phyloP scores from a whole-genome alignment of 495 filamentous ascomycete species.

The Bathelium albidoporum region DNA sequence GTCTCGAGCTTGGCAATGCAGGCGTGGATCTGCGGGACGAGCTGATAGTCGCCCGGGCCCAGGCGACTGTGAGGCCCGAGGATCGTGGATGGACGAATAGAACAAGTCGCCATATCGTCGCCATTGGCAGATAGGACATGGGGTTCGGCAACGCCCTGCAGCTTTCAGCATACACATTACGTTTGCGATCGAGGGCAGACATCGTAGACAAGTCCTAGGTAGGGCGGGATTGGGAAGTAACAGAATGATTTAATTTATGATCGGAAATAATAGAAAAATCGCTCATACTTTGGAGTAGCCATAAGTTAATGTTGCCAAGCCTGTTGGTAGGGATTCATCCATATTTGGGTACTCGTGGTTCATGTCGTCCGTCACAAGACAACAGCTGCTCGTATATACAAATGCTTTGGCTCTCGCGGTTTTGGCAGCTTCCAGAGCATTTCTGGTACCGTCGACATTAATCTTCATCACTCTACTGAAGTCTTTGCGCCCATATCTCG shows the following conservation, averaged over 20 bases:
- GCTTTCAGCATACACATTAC: not conserved
- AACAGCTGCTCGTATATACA: constrained; percentile 43
- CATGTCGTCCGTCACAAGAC: constrained; percentile 47
- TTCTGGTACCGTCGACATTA: constrained; percentile 37
- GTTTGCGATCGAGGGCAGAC: not conserved
- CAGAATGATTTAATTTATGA: not conserved
- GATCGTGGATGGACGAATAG: constrained; percentile 47
- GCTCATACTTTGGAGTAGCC: constrained; percentile 51
- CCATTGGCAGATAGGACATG: constrained; percentile 43
- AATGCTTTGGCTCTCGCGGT: constrained; percentile 30
- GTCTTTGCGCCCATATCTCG: constrained; percentile 22
- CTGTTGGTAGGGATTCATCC: constrained; percentile 43
- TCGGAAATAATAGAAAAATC: not conserved
- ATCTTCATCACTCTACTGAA: constrained; percentile 26
- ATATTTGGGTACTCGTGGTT: constrained; percentile 42
- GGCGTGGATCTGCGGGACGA: constrained; percentile 44
- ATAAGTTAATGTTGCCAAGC: constrained; percentile 43
- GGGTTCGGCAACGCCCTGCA: constrained; percentile 43
- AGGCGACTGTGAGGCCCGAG: constrained; percentile 31
- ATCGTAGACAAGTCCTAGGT: too few relatives aligned
- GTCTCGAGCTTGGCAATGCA: constrained; percentile 48
- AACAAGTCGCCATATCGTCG: constrained; percentile 39
- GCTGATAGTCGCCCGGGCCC: constrained; percentile 40
- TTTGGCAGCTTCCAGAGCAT: constrained; percentile 31
- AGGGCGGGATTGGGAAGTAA: too few relatives aligned